phyloP scores from a whole-genome alignment of 805 yeast species.

The Kazachstania psychrophila region DNA sequence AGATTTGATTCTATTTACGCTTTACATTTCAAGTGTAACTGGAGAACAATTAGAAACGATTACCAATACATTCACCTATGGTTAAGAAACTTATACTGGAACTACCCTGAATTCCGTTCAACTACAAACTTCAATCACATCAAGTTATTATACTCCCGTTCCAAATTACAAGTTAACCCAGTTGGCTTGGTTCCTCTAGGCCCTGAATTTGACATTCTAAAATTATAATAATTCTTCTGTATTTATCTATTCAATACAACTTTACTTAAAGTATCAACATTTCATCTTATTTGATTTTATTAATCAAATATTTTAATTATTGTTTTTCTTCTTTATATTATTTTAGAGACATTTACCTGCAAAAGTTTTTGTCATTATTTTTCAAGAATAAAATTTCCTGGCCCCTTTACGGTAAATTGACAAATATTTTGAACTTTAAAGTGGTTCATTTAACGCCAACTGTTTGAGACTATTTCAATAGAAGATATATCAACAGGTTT shows the following conservation, averaged over 20 bases:
- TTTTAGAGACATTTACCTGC: no score
- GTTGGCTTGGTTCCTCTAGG: conserved; percentile 77
- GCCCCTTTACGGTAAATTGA: no score
- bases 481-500: no score
- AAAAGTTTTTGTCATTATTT: no score
- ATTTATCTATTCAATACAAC: background rate
- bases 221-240: background rate
- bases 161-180: conserved; percentile 75
- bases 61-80: conserved; percentile 71
- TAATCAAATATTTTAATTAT: no score
- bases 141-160: conserved; percentile 79
- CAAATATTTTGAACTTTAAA: no score
- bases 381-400: no score
- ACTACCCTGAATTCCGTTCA: conserved; percentile 53
- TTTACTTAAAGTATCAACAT: no score
- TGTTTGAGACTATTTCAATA: no score
- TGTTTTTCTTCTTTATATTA: no score
- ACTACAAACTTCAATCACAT: conserved; percentile 88
- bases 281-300: no score
- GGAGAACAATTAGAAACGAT: conserved; percentile 64
- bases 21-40: conserved; percentile 88
- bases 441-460: no score
- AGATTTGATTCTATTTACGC: conserved; percentile 89
- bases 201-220: conserved; percentile 34
- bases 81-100: conserved; percentile 78